Conservation (phyloP, 2,329 filamentous ascomycete species). For the Fusarium subtropicale region DNA sequence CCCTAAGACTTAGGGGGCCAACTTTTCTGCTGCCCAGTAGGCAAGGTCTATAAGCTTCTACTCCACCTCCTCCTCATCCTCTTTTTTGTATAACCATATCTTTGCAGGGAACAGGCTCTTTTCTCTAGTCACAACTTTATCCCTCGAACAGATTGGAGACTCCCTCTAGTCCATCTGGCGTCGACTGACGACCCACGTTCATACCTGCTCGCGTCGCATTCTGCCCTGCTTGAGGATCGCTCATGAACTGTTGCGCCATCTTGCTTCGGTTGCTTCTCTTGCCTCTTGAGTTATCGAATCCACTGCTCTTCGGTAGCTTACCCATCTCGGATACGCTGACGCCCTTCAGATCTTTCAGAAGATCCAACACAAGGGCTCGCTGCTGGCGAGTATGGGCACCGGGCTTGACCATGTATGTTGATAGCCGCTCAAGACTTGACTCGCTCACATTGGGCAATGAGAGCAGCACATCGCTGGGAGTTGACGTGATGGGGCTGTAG, state of each 20-base stretch:
- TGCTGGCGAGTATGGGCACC: conserved; percentile 77
- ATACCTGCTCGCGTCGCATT: conserved; percentile 48
- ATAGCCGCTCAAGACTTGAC: conserved; percentile 73
- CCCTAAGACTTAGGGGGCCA: too few species aligned
- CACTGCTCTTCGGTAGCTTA: conserved; percentile 73
- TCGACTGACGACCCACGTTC: conserved; percentile 50
- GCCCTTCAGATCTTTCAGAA: conserved; percentile 87
- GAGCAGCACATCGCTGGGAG: conserved; percentile 80
- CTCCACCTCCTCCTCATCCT: not conserved
- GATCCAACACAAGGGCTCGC: conserved; percentile 81
- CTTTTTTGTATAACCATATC: conserved; percentile 9
- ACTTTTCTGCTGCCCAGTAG: not conserved
- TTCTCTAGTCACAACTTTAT: conserved; percentile 20
- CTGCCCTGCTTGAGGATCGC: conserved; percentile 54
- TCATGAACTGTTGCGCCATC: conserved; percentile 76
- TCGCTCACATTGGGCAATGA: conserved; percentile 81
- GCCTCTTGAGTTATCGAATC: conserved; percentile 47
- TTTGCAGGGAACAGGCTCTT: not conserved
- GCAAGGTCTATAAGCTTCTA: conserved; percentile 2
- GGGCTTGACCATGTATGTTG: conserved; percentile 69
- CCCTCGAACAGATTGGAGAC: conserved; percentile 64
- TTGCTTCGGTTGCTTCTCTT: conserved; percentile 54
- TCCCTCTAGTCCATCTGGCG: conserved; percentile 65
- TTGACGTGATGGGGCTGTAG: conserved; percentile 76
- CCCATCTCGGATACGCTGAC: conserved; percentile 95